A percentile compares a stretch with the other conserved stretches of the same genome.
Conservation (phyloP, 805 yeast species). For the Lipomyces starkeyi region DNA sequence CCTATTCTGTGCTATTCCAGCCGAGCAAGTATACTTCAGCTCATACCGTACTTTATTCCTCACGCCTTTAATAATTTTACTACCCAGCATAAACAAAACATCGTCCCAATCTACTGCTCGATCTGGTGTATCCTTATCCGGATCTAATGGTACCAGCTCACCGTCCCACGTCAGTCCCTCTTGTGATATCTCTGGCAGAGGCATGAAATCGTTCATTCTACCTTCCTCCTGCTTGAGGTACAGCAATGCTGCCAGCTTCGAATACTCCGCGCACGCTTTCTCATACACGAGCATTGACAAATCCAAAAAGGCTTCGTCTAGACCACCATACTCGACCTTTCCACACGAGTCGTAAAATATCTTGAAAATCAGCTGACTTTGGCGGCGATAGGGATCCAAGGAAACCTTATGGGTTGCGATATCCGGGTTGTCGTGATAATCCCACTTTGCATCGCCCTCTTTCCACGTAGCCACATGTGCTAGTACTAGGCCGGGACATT, state of each 20-base stretch:
- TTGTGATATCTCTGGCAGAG: constrained; percentile 51
- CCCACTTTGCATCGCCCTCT: constrained; percentile 86
- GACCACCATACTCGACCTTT: constrained; percentile 88
- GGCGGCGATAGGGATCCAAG: constrained; percentile 88
- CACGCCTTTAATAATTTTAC: constrained; percentile 60
- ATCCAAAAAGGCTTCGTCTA: constrained; percentile 91
- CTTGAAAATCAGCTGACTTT: constrained; percentile 76
- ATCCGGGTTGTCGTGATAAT: constrained; percentile 61
- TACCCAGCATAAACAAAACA: constrained; percentile 67
- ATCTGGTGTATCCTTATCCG: constrained; percentile 32
- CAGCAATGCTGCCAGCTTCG: constrained; percentile 48
- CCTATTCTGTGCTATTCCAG: constrained; percentile 81
- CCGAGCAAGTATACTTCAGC: constrained; percentile 85
- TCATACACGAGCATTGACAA: constrained; percentile 68
- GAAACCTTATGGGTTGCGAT: constrained; percentile 79
- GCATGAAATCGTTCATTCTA: constrained; percentile 47
- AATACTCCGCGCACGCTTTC: constrained; percentile 54
- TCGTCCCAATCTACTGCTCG: constrained; percentile 77
- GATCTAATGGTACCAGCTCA: constrained; percentile 34
- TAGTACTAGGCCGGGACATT: constrained; percentile 76
- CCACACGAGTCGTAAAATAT: constrained; percentile 65
- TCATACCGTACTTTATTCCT: constrained; percentile 58
- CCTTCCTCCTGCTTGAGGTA: constrained; percentile 8
- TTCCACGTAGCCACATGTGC: constrained; percentile 95
- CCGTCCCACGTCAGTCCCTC: constrained; percentile 44